Evolutionary conservation across 257 asterid species (phyloP).

Genomic region (Linaria vulgaris): DNA sequence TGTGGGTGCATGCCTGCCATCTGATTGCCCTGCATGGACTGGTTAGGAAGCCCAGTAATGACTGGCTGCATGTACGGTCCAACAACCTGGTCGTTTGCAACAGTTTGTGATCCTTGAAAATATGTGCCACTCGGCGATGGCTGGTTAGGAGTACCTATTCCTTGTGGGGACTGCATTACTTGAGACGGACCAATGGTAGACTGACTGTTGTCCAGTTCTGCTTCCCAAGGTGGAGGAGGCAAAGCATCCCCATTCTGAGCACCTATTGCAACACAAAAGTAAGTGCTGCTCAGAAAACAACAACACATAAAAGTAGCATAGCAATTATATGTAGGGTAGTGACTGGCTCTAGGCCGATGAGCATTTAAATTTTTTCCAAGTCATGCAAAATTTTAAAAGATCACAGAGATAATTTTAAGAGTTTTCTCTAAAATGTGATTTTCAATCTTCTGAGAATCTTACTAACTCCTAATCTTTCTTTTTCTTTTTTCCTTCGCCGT

Average conservation of each 20-base stretch:
- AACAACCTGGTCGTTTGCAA: constrained; percentile 37
- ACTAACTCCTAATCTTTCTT: too few relatives aligned
- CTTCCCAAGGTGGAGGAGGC: constrained; percentile 99
- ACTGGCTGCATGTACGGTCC: constrained; percentile 50
- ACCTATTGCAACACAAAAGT: constrained; percentile 35
- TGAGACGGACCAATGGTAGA: constrained; percentile 46
- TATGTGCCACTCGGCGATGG: constrained; percentile 42
- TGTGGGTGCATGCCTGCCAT: constrained; percentile 41
- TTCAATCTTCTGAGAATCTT: too few relatives aligned
- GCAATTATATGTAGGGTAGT: too few relatives aligned
- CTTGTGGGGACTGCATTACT: constrained; percentile 45
- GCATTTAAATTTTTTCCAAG: too few relatives aligned
- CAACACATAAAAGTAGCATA: not conserved
- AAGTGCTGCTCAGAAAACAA: not conserved
- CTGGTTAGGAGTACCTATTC: constrained; percentile 30
- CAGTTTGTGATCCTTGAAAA: constrained; percentile 41
- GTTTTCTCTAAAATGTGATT: too few relatives aligned
- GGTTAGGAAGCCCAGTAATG: constrained; percentile 23
- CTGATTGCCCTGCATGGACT: constrained; percentile 36
- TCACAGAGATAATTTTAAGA: too few relatives aligned
- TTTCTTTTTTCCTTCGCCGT: not conserved
- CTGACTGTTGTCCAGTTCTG: constrained; percentile 48
- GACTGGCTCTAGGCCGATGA: too few relatives aligned
- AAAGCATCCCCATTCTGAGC: constrained; percentile 46
- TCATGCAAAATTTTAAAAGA: too few relatives aligned